Evolutionary conservation across 1,139 yeast species (phyloP), one percentile per base, ranked within the genome.

Genomic region (Candida freyschussii): DNA sequence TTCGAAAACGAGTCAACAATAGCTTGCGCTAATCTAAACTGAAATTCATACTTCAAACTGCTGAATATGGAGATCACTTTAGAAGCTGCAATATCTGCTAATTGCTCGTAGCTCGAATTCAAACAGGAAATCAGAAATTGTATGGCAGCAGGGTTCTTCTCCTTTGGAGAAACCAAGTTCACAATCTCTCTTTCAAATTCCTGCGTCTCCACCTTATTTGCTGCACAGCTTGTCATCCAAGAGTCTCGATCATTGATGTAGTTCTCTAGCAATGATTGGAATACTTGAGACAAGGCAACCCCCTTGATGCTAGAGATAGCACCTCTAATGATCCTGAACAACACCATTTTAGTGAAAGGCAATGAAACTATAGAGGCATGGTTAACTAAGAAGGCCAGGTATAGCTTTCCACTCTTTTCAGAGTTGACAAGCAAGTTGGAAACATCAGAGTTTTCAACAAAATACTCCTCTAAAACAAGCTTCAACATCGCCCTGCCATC

Each of bases 81-180:
- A 14, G 63, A 53, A 28, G 77, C 69, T 6, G 78, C 72, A 6
- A 59, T 44, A 13, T 56, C 69, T n/a, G 76, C 68, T 19, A 79
- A 58, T 24, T 70, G 75, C 33, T 74, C 69, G 43, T 60, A 60
- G 1, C 68, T 62, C 9, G 75, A 62, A 33, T 70, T 69, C 43
- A 78, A 60, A 2, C 75, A 72, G 14, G 62, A 60, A 33, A 75
- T 67, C 26, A 86, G 53, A 60, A 87, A 82, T 24, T 72, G 71
- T 25, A 80, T 66, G 37, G 82, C 87, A 36, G 61, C 61, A 9
- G 54, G 57, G 40, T 65, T 67, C 51, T 72, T 72, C 39, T 78
- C 87, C 39, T 69, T 72, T 9, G 70, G 63, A 10, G 83, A 71
- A 13, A 84, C 73, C 39, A 81, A 55, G 11, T 67, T 63, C 16